Conservation (phyloP, 495 filamentous ascomycete genomes). For the Coniosporium apollinis region DNA sequence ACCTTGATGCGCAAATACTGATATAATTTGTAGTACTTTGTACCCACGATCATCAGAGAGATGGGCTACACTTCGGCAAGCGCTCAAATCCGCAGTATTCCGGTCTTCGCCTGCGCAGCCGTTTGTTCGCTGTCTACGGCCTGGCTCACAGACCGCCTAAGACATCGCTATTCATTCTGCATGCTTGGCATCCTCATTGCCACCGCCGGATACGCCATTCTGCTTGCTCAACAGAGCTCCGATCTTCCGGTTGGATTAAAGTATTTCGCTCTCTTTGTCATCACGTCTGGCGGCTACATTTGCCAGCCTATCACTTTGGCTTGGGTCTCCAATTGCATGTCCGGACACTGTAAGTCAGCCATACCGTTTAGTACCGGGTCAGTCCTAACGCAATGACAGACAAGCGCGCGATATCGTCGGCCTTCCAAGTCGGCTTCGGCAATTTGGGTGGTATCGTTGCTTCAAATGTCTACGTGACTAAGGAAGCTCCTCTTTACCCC, state of each 20-base stretch:
- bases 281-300: slow-evolving; percentile 23
- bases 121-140: slow-evolving; percentile 8
- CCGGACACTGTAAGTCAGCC: no score
- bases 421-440: slow-evolving; percentile 32
- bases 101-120: slow-evolving; percentile 14
- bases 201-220: slow-evolving; percentile 20
- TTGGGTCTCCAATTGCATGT: slow-evolving; percentile 22
- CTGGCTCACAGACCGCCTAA: slow-evolving; percentile 15
- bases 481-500: slow-evolving; percentile 22
- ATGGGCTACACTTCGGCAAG: slow-evolving; percentile 11
- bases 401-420: slow-evolving; percentile 30
- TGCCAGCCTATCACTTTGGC: slow-evolving; percentile 23
- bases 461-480: slow-evolving; percentile 21
- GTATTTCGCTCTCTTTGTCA: slow-evolving; percentile 27
- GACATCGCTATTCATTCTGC: slow-evolving; percentile 22
- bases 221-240: slow-evolving; percentile 16
- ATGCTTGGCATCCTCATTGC: slow-evolving; percentile 19
- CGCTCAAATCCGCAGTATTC: slow-evolving; percentile 21
- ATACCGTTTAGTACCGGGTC: no score
- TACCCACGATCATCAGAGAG: slow-evolving; percentile 15
- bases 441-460: slow-evolving; percentile 28
- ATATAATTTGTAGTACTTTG: slow-evolving; percentile 17
- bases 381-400: no score
- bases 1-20: no score
- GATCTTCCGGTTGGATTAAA: slow-evolving; percentile 17